phyloP scores from a whole-genome alignment of 306 rosid species.

The Quercus aquifolioides region DNA sequence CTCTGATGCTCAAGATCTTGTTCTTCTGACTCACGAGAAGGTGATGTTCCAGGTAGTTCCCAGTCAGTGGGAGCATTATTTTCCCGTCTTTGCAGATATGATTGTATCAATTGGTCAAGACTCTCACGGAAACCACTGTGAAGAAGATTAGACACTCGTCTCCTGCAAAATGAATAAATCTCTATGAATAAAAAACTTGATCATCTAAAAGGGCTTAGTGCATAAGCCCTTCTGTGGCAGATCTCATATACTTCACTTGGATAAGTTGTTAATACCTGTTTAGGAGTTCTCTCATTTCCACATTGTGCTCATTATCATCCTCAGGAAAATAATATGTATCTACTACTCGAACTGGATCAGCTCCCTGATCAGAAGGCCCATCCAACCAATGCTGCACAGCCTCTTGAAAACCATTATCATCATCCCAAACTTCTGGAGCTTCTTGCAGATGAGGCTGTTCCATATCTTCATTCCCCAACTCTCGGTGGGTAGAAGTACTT shows the following conservation, averaged over 20 bases:
- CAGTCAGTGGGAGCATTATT: conserved; percentile 60
- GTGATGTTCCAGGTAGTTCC: conserved; percentile 65
- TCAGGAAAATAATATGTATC: conserved; percentile 76
- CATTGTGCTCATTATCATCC: conserved; percentile 72
- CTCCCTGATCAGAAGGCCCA: conserved; percentile 63
- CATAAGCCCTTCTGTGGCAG: conserved; percentile 16
- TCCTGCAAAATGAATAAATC: conserved; percentile 54
- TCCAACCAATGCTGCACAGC: conserved; percentile 88
- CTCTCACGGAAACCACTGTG: conserved; percentile 91
- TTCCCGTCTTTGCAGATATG: conserved; percentile 83
- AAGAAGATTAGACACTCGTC: conserved; percentile 96
- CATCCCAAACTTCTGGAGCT: conserved; percentile 69
- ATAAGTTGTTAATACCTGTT: conserved; percentile 48
- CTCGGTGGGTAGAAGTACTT: conserved; percentile 41
- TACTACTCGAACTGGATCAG: conserved; percentile 50
- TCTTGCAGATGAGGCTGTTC: conserved; percentile 58
- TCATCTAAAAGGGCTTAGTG: conserved; percentile 3
- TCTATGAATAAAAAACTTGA: background rate
- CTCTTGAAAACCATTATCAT: conserved; percentile 73
- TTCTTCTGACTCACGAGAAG: conserved; percentile 52
- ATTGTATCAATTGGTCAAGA: conserved; percentile 85
- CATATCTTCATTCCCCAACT: conserved; percentile 49
- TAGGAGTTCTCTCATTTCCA: conserved; percentile 87
- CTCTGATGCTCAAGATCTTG: conserved; percentile 52
- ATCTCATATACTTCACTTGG: background rate